Evolutionary conservation across 352 stramenopile genomes (phyloP).

Genomic region (Phytophthora podocarpi): DNA sequence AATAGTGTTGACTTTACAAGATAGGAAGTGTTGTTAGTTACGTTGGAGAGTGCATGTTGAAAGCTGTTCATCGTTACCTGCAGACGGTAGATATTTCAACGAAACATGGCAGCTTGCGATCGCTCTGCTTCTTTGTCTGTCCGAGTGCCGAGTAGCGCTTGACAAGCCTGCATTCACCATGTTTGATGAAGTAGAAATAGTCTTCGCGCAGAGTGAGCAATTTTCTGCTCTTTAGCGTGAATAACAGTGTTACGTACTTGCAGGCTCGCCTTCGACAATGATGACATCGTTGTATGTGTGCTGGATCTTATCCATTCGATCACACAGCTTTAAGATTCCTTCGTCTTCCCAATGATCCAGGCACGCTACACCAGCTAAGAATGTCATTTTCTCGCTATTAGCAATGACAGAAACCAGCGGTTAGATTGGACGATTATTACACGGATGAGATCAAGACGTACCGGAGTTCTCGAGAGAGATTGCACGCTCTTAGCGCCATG

Average conservation of each 20-base stretch:
- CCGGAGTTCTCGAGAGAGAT: slow-evolving; percentile 60
- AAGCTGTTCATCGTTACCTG: slow-evolving; percentile 32
- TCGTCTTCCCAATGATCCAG: slow-evolving; percentile 75
- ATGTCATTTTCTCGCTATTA: slow-evolving; percentile 66
- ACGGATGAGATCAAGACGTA: slow-evolving; percentile 11
- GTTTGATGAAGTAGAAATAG: slow-evolving; percentile 68
- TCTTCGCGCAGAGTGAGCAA: slow-evolving; percentile 27
- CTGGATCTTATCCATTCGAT: slow-evolving; percentile 65
- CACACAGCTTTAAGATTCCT: slow-evolving; percentile 55
- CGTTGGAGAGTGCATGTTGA: background rate
- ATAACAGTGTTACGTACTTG: slow-evolving; percentile 39
- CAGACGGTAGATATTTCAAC: slow-evolving; percentile 63
- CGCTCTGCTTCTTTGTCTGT: slow-evolving; percentile 5
- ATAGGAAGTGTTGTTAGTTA: background rate
- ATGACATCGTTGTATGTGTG: slow-evolving; percentile 74
- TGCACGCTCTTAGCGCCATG: slow-evolving; percentile 59
- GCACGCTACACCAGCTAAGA: slow-evolving; percentile 46
- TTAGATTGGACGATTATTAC: background rate
- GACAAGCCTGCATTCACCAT: slow-evolving; percentile 67
- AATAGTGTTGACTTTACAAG: slow-evolving; percentile 54
- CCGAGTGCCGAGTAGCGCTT: slow-evolving; percentile 49
- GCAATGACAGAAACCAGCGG: background rate
- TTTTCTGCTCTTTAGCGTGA: background rate
- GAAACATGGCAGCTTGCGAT: slow-evolving; percentile 37
- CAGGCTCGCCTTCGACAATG: slow-evolving; percentile 53